Percentiles rank a stretch among this genome's conserved stretches.
Conservation (phyloP, 768 basidiomycete species). For the Filobasidium floriforme region DNA sequence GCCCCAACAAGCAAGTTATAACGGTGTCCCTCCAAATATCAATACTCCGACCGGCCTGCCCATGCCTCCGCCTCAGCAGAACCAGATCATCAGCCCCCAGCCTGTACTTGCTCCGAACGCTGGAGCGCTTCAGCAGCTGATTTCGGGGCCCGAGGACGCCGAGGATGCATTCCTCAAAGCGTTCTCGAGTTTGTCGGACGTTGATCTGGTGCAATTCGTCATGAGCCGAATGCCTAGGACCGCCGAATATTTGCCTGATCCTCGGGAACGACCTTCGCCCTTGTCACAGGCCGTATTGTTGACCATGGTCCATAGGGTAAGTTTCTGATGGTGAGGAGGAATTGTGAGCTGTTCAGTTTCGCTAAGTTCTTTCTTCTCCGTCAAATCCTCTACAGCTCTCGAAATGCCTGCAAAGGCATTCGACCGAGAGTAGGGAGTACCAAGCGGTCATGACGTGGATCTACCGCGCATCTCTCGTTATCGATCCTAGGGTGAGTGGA, state of each 20-base stretch:
- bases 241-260: constrained; percentile 28
- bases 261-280: constrained; percentile 22
- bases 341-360: neutral
- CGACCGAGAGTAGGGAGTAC: constrained; percentile 6
- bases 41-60: neutral
- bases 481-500: constrained; percentile 6
- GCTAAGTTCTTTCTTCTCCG: neutral
- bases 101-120: neutral
- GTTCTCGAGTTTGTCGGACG: constrained; percentile 23
- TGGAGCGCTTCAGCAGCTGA: neutral
- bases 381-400: neutral
- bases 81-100: neutral
- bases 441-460: constrained; percentile 11
- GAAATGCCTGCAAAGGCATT: constrained; percentile 4
- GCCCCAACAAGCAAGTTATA: neutral
- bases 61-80: neutral
- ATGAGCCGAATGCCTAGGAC: constrained; percentile 23
- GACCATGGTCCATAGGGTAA: constrained; percentile 39
- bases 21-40: neutral
- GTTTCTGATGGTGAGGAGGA: constrained; percentile 16
- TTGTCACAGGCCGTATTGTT: constrained; percentile 39
- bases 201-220: constrained; percentile 28
- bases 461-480: constrained; percentile 2
- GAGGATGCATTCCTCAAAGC: constrained; percentile 36
- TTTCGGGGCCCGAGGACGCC: constrained; percentile 17